These are phyloP conservation scores for Gnaphalium uliginosum DNA, from an alignment of 129 eudicot genomes.

Conservation along the genomic window DNA sequence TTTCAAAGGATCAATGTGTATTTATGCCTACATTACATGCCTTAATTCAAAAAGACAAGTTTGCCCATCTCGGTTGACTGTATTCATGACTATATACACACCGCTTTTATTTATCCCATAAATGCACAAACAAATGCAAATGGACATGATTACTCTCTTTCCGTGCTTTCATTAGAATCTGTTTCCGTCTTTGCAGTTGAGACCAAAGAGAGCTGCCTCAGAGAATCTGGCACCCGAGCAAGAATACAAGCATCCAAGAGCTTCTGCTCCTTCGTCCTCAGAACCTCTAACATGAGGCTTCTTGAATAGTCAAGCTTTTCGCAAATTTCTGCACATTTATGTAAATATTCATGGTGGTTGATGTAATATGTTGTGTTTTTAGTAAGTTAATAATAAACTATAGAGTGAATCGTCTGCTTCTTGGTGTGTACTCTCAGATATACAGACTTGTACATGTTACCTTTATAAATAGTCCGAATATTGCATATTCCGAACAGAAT, in stretches of 20 bases:
- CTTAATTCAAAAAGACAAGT: slow-evolving; percentile 9
- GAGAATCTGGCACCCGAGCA: slow-evolving; percentile 63
- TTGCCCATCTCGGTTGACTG: not conserved
- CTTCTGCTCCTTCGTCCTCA: slow-evolving; percentile 61
- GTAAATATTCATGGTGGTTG: slow-evolving; percentile 33
- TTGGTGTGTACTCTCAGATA: slow-evolving; percentile 28
- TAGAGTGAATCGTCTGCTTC: slow-evolving; percentile 19
- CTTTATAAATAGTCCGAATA: slow-evolving; percentile 6
- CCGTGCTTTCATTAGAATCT: not conserved
- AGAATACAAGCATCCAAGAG: slow-evolving; percentile 63
- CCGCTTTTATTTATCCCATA: not conserved
- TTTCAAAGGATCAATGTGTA: slow-evolving; percentile 7
- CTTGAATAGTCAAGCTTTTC: not conserved
- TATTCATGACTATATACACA: not conserved
- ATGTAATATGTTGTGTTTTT: slow-evolving; percentile 24
- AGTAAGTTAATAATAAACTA: slow-evolving; percentile 16
- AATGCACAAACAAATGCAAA: not conserved
- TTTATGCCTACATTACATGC: not conserved
- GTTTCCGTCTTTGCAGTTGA: slow-evolving; percentile 59
- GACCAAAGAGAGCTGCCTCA: slow-evolving; percentile 72
- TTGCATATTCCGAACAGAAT: slow-evolving; percentile 20
- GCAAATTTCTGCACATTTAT: slow-evolving; percentile 15
- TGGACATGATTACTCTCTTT: slow-evolving; percentile 9
- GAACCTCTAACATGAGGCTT: slow-evolving; percentile 36
- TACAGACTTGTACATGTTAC: slow-evolving; percentile 29